Conservation (phyloP, 2,329 filamentous ascomycete species). For the Nemania sp. region DNA sequence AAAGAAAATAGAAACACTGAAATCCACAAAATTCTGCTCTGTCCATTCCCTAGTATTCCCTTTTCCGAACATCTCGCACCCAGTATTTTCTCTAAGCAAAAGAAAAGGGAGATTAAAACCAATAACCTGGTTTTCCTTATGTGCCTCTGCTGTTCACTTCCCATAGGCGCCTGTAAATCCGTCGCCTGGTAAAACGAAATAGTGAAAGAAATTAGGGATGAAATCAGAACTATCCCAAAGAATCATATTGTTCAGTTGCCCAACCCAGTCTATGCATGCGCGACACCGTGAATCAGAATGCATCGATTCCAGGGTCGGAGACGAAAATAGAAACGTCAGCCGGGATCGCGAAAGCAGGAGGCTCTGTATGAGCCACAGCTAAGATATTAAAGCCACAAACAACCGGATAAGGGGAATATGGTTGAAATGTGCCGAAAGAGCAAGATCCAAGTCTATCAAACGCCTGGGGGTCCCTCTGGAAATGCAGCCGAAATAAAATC, state of each 20-base stretch:
- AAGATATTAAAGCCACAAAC: constrained; percentile 9
- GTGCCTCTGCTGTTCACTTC: constrained; percentile 5
- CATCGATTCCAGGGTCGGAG: constrained; percentile 5
- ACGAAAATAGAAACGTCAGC: not conserved
- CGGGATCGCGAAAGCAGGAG: constrained; percentile 8
- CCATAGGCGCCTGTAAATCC: too few relatives aligned
- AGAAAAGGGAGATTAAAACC: too few relatives aligned
- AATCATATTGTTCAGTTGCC: constrained; percentile 22
- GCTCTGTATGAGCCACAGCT: constrained; percentile 6
- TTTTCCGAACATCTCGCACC: not conserved
- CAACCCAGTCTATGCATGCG: constrained; percentile 22
- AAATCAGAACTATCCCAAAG: constrained; percentile 3
- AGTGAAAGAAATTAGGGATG: not conserved
- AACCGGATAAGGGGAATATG: constrained; percentile 5
- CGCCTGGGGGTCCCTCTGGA: constrained; percentile 9
- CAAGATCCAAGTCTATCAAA: constrained; percentile 21
- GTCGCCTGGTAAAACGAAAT: too few relatives aligned
- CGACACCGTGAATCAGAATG: constrained; percentile 19
- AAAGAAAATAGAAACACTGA: not conserved
- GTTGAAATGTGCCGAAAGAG: constrained; percentile 20
- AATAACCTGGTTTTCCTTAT: constrained; percentile 4
- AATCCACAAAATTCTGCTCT: constrained; percentile 3
- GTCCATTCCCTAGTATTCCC: not conserved
- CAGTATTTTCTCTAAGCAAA: too few relatives aligned
- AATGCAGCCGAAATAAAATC: constrained; percentile 15